Percentiles rank a stretch among this genome's conserved stretches.
Evolutionary conservation across 2,329 filamentous ascomycete genomes (phyloP).

Genomic region (Trichoderma atrobrunneum): DNA sequence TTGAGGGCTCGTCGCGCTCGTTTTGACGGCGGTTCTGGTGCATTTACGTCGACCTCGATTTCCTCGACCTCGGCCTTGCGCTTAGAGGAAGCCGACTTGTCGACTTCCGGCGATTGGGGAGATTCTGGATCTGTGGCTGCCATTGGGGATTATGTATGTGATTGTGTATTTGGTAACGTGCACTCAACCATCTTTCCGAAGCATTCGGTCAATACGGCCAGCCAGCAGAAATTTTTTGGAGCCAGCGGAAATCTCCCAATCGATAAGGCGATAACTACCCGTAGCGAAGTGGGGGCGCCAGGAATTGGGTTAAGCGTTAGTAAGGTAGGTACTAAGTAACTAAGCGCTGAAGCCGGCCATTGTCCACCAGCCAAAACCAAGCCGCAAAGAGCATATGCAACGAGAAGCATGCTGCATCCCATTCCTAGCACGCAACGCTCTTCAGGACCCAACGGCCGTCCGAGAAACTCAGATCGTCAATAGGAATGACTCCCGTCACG

Average conservation of each 20-base stretch:
- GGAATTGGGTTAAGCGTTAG: background rate
- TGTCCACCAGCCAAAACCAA: background rate
- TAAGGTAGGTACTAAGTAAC: background rate
- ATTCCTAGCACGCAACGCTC: background rate
- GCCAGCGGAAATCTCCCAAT: background rate
- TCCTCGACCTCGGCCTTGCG: slow-evolving; percentile 69
- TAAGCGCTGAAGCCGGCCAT: background rate
- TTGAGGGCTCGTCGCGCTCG: slow-evolving; percentile 87
- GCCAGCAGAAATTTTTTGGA: slow-evolving; percentile 17
- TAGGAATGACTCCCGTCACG: background rate
- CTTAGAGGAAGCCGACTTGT: slow-evolving; percentile 44
- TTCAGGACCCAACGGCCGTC: background rate
- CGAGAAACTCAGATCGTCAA: background rate
- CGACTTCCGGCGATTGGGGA: slow-evolving; percentile 2
- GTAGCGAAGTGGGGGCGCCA: background rate
- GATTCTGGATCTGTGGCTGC: slow-evolving; percentile 18
- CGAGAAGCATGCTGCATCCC: background rate
- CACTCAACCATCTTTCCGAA: background rate
- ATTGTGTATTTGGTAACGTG: background rate
- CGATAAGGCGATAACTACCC: slow-evolving; percentile 21
- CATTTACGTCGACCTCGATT: slow-evolving; percentile 83
- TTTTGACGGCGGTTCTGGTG: slow-evolving; percentile 94
- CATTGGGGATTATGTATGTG: slow-evolving; percentile 14
- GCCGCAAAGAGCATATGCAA: background rate
- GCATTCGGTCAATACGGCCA: background rate